A percentile compares a stretch with the other conserved stretches of the same genome.
These are phyloP conservation scores for Pythium dissotocum DNA, from an alignment of 352 stramenopile species.

Conservation along the genomic window DNA sequence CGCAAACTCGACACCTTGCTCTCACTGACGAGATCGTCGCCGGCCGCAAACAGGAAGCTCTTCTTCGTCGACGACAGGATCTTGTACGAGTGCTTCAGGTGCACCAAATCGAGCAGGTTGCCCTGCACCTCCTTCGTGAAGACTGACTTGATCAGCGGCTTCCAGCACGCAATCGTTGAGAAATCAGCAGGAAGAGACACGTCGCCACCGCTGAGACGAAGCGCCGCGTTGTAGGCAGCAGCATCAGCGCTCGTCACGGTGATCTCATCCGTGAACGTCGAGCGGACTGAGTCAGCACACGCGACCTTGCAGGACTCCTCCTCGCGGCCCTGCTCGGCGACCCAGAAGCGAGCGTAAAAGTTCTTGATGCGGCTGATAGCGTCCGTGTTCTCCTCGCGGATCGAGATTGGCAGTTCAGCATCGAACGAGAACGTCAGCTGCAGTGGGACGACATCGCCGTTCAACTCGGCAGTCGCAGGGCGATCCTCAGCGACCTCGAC, in stretches of 20 bases:
- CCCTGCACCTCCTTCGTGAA: conserved; percentile 82
- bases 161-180: conserved; percentile 78
- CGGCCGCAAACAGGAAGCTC: conserved; percentile 48
- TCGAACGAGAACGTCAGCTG: conserved; percentile 60
- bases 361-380: conserved; percentile 62
- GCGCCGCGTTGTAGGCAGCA: conserved; percentile 54
- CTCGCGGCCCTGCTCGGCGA: conserved; percentile 60
- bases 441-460: conserved; percentile 43
- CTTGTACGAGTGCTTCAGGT: conserved; percentile 87
- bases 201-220: conserved; percentile 41
- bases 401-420: conserved; percentile 44
- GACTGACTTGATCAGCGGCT: conserved; percentile 79
- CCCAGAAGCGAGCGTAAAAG: conserved; percentile 81
- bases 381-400: conserved; percentile 47
- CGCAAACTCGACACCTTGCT: conserved; percentile 69
- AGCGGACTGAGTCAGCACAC: conserved; percentile 59
- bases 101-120: conserved; percentile 82
- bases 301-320: conserved; percentile 56
- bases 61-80: conserved; percentile 38
- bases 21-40: conserved; percentile 73
- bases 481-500: conserved; percentile 61
- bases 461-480: conserved; percentile 51
- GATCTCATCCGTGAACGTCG: conserved; percentile 66
- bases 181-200: conserved; percentile 64
- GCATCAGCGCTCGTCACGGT: conserved; percentile 58